Evolutionary conservation across 495 filamentous ascomycete genomes (phyloP), one percentile per base, ranked within the genome.

Genomic region (Gamarada debralockiae): DNA sequence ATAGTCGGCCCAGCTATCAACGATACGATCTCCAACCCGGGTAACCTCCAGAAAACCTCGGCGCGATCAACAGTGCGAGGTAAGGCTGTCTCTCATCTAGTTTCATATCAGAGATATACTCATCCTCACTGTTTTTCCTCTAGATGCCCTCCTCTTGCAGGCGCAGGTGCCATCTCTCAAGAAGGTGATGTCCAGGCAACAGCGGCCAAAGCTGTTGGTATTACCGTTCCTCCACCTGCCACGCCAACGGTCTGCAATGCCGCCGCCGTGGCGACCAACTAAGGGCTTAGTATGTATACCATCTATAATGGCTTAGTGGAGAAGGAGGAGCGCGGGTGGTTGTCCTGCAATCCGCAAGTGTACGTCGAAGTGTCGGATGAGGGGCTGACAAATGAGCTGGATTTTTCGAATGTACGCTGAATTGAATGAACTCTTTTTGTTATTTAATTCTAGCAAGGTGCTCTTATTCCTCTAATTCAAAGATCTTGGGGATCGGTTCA

Each of bases 1-100:
- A 49, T 49, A 49, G 37, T 49, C 10, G 46, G 46, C 46, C 46
- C 46, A 49, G 46, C 46, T 29, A 49, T 49, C 29, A 49, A 49
- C 21, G 46, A 49, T 22, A 49, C 46, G 1, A 49, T 49, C 46
- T 49, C 15, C 46, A 49, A 49, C 46, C 46, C 46, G 29, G 46
- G 29, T 37, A 49, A 49, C 46, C 3, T 49, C 46, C 46, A 49
- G 46, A 49, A 37, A 49, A 49, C 31, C 31, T 49, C 4, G 46
- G 20, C 46, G 46, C 46, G 29, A 49, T 49, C 46, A 49, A 49
- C 21, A 29, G 46, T 49, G 46, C 46, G 29, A 49, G 46, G 46
- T 49, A 49, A 1, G 13, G 29, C 46, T 49, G 22, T 49, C 46
- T n/a, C n/a, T 36, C 33, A 49, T 22, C 46, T 22, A n/a, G 12